Evolutionary conservation across 2,329 filamentous ascomycete species (phyloP).

Genomic region (Helotiales sp.): DNA sequence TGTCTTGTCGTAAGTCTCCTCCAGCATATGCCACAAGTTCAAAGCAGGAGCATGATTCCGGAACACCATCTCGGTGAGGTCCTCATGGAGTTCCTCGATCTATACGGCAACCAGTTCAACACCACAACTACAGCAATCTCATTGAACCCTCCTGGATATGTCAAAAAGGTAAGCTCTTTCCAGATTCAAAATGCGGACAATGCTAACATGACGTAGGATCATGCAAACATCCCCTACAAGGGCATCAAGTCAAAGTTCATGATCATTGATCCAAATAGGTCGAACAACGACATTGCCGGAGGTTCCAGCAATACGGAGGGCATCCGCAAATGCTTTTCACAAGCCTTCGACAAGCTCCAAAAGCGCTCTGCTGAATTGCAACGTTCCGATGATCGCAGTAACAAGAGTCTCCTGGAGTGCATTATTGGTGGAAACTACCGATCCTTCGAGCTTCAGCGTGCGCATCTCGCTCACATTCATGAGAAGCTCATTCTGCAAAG

Average conservation of each 20-base stretch:
- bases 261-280: constrained; percentile 90
- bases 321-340: constrained; percentile 72
- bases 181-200: not conserved
- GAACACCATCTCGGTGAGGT: constrained; percentile 77
- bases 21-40: constrained; percentile 75
- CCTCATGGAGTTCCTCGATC: constrained; percentile 84
- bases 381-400: constrained; percentile 38
- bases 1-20: constrained; percentile 91
- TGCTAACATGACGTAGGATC: constrained; percentile 14
- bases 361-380: constrained; percentile 61
- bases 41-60: constrained; percentile 62
- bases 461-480: constrained; percentile 48
- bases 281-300: constrained; percentile 86
- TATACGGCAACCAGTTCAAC: constrained; percentile 86
- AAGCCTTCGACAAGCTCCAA: constrained; percentile 63
- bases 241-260: constrained; percentile 69
- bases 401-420: constrained; percentile 63
- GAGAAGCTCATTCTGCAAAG: constrained; percentile 35
- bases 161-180: constrained; percentile 71
- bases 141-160: constrained; percentile 74
- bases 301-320: constrained; percentile 73
- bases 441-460: constrained; percentile 72
- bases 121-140: constrained; percentile 72
- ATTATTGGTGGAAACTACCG: constrained; percentile 81
- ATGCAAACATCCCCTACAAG: constrained; percentile 50